A percentile compares a stretch with the other conserved stretches of the same genome.
Conservation (phyloP, 352 stramenopile species). For the Globisporangium nodosum region DNA sequence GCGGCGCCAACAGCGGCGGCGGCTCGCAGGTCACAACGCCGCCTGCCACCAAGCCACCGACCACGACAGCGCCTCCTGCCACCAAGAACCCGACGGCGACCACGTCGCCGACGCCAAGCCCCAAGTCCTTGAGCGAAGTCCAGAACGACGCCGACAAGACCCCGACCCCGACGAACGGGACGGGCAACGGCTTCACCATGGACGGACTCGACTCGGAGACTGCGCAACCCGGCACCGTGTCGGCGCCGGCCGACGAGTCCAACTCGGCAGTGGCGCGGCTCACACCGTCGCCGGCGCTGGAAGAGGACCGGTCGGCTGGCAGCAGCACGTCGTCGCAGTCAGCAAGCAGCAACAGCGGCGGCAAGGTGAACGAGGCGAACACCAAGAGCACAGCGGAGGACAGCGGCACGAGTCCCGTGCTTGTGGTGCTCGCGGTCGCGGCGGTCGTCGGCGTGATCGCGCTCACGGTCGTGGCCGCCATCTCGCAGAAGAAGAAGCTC, state of each 20-base stretch:
- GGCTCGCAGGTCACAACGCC: conserved; percentile 14
- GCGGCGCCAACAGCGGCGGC: conserved; percentile 1
- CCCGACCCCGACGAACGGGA: neutral
- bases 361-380: conserved; percentile 4
- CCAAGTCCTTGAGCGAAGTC: conserved; percentile 1
- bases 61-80: conserved; percentile 9
- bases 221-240: conserved; percentile 5
- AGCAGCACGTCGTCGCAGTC: neutral
- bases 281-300: neutral
- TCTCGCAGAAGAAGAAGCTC: conserved; percentile 18
- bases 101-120: conserved; percentile 5
- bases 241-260: conserved; percentile 4
- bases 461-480: conserved; percentile 11
- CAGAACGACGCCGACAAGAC: conserved; percentile 3
- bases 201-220: neutral
- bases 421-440: conserved; percentile 13
- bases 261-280: neutral
- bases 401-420: conserved; percentile 12
- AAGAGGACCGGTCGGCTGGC: neutral
- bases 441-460: conserved; percentile 8
- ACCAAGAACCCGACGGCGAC: conserved; percentile 13
- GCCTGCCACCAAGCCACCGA: conserved; percentile 11
- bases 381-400: conserved; percentile 5
- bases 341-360: neutral
- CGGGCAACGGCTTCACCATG: conserved; percentile 6